Conservation (phyloP, 805 yeast species). For the Hanseniaspora mollemarum region DNA sequence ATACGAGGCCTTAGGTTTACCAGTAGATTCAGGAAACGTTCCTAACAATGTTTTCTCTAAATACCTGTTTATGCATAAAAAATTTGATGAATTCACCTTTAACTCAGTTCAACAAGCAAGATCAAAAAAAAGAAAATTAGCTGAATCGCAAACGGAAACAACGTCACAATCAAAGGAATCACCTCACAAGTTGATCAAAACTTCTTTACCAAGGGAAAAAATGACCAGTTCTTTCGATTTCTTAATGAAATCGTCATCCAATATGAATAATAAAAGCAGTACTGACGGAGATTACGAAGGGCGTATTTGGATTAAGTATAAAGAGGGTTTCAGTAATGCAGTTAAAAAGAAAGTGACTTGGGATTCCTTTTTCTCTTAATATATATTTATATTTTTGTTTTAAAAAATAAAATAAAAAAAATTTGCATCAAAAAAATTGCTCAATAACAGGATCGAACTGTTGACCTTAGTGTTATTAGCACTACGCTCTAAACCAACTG, state of each 20-base stretch:
- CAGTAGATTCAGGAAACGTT: not conserved
- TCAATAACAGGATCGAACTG: slow-evolving; percentile 16
- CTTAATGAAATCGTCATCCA: not conserved
- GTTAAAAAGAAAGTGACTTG: slow-evolving; percentile 75
- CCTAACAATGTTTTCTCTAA: not conserved
- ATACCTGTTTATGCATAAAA: not conserved
- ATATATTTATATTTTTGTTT: not conserved
- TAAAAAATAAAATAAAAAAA: slow-evolving; percentile 1
- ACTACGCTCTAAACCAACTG: slow-evolving; percentile 16
- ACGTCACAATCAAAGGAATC: not conserved
- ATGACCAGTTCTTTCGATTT: not conserved
- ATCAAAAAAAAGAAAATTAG: not conserved
- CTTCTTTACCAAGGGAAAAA: not conserved
- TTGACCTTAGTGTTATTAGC: slow-evolving; percentile 14
- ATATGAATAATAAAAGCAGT: slow-evolving; percentile 10
- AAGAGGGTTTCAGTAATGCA: slow-evolving; percentile 87
- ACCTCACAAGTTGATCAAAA: not conserved
- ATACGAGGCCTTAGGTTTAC: not conserved
- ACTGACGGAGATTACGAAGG: slow-evolving; percentile 20
- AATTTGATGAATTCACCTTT: slow-evolving; percentile 7
- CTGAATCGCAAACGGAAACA: not conserved
- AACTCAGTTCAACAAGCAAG: not conserved
- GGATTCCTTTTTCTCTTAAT: slow-evolving; percentile 47
- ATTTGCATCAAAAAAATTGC: not conserved
- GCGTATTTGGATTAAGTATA: slow-evolving; percentile 75